Evolutionary conservation across 176 grass and related monocot genomes (phyloP).

Genomic region (Dactylis glomerata): DNA sequence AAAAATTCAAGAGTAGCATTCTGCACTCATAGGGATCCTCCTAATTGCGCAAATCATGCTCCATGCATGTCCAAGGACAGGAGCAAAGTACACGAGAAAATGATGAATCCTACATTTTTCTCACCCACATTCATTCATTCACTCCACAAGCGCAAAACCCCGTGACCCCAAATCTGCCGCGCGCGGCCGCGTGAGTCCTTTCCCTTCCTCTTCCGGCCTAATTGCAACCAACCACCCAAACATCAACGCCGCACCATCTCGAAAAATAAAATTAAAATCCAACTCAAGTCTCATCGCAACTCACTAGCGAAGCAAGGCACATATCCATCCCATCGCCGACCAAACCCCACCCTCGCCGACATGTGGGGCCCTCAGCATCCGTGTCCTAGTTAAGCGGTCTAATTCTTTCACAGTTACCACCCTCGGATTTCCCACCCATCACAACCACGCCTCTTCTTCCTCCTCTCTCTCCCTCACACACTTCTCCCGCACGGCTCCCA

Average conservation of each 20-base stretch:
- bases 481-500: background rate
- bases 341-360: background rate
- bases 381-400: constrained; percentile 1
- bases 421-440: background rate
- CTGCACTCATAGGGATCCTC: background rate
- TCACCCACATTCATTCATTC: background rate
- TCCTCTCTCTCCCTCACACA: background rate
- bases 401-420: background rate
- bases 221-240: background rate
- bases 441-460: background rate
- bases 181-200: background rate
- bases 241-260: background rate
- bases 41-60: background rate
- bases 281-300: constrained; percentile 5
- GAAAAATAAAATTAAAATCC: background rate
- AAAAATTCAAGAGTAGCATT: background rate
- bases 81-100: background rate
- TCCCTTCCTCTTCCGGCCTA: background rate
- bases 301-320: background rate
- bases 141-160: background rate
- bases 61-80: background rate
- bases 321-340: background rate
- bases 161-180: background rate
- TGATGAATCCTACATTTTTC: background rate
- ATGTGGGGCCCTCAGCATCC: background rate